Evolutionary conservation across 2,329 filamentous ascomycete genomes (phyloP), one percentile per base, ranked within the genome.

Genomic region (Lachnellula suecica): DNA sequence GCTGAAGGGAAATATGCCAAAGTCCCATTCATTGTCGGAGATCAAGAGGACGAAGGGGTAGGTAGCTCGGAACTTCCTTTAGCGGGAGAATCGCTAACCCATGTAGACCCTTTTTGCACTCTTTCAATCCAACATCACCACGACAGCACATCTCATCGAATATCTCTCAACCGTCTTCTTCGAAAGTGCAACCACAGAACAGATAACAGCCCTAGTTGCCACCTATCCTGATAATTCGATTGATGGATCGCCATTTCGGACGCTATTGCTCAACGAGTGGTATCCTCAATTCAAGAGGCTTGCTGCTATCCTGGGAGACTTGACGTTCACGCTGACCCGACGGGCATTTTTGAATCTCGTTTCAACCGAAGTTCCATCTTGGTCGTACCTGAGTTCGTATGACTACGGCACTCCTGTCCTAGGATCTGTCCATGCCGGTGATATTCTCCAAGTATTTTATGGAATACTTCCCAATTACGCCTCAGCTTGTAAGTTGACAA

Each of bases 221-320:
- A 82, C 79, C 0, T 94, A 93, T 65, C 76, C 81, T 2, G 67
- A 77, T n/a, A 52, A 57, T 29, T 43, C 58, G 2, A 43, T 49
- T 2, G 72, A 74, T 22, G 89, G 89, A 29, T 88, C 84, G 2
- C 89, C 89, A 1, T 92, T 89, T 75, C 77, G 83, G 45, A 92
- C 88, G 0, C 83, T 63, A 91, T 89, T 65, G 87, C 89, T 0
- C 81, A 89, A 59, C 40, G 84, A 87, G 63, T 75, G 83, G 63
- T 91, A 89, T 64, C 87, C 88, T 0, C 81, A 88, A 58, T 92
- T 84, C 76, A 93, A 92, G 70, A 85, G 87, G 13, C 73, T 91
- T 0, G 84, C 87, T 2, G 88, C 89, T 31, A 81, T 93, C 24
- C 73, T 92, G 0, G 89, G 89, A 13, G 89, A 94, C 64, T 63